These are phyloP conservation scores for Sporothrix globosa DNA, from an alignment of 2,329 filamentous ascomycete species.

Conservation along the genomic window DNA sequence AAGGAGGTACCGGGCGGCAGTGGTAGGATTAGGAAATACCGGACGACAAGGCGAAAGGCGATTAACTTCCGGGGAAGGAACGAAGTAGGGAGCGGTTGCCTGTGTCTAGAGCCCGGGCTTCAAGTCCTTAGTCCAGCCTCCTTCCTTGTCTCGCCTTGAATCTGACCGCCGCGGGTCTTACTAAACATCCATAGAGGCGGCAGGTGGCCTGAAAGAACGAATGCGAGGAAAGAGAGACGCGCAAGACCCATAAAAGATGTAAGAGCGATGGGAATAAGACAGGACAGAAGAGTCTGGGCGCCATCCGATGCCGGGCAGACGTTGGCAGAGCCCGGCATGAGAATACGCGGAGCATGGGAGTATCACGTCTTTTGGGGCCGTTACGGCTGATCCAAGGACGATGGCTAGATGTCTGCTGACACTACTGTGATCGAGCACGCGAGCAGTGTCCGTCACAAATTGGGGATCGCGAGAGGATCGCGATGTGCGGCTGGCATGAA, in stretches of 20 bases:
- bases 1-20: slow-evolving; percentile 18
- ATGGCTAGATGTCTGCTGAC: not conserved
- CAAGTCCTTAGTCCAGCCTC: slow-evolving; percentile 2
- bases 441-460: not conserved
- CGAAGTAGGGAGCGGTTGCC: slow-evolving; percentile 13
- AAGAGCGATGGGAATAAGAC: slow-evolving; percentile 18
- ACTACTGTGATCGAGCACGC: not conserved
- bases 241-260: slow-evolving; percentile 16
- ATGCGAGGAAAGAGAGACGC: slow-evolving; percentile 20
- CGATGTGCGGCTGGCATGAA: slow-evolving; percentile 6
- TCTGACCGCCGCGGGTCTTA: slow-evolving; percentile 10
- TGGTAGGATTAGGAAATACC: slow-evolving; percentile 9
- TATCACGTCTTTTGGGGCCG: slow-evolving; percentile 7
- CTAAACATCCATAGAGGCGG: slow-evolving; percentile 13
- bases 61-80: slow-evolving; percentile 1
- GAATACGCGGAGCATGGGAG: not conserved
- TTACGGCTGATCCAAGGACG: not conserved
- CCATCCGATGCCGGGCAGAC: not conserved
- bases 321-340: not conserved
- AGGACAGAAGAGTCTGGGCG: not conserved
- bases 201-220: slow-evolving; percentile 19
- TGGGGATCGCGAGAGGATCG: not conserved
- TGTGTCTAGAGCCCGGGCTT: not conserved
- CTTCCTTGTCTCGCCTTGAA: slow-evolving; percentile 19
- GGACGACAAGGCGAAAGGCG: slow-evolving; percentile 21